These are phyloP conservation scores for Hyparrhenia diplandra DNA, from an alignment of 176 grass and related monocot species.

Conservation along the genomic window DNA sequence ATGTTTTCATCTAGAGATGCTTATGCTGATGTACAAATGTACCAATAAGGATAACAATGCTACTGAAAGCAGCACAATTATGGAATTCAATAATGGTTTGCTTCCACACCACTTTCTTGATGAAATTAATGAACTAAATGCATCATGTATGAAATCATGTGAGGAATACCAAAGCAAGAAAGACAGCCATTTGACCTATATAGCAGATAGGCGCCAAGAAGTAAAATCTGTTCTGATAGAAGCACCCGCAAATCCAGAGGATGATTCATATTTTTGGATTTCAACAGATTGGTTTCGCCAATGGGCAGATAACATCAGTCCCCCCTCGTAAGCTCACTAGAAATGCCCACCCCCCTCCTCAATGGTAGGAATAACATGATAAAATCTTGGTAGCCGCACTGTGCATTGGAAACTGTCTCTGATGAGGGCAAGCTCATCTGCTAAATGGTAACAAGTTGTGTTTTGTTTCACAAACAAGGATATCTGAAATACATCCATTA, in stretches of 20 bases:
- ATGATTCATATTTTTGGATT: slow-evolving; percentile 92
- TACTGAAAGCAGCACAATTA: slow-evolving; percentile 28
- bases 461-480: too few species aligned
- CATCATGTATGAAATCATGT: slow-evolving; percentile 51
- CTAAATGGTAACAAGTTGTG: too few species aligned
- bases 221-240: slow-evolving; percentile 76
- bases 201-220: slow-evolving; percentile 83
- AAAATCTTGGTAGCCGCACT: too few species aligned
- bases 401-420: too few species aligned
- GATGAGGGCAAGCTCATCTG: too few species aligned
- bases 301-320: slow-evolving; percentile 80
- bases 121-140: slow-evolving; percentile 69
- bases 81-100: slow-evolving; percentile 39
- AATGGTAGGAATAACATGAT: too few species aligned
- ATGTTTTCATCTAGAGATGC: slow-evolving; percentile 94
- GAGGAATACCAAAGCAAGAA: slow-evolving; percentile 72
- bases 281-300: slow-evolving; percentile 93
- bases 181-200: slow-evolving; percentile 50
- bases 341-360: too few species aligned
- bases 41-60: slow-evolving; percentile 36
- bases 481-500: too few species aligned
- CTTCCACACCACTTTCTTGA: slow-evolving; percentile 60
- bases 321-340: slow-evolving; percentile 62
- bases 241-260: slow-evolving; percentile 53
- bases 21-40: slow-evolving; percentile 96